A percentile compares a stretch with the other conserved stretches of the same genome.
phyloP scores from a whole-genome alignment of 2,329 filamentous ascomycete species.

The Aureobasidium sp. region DNA sequence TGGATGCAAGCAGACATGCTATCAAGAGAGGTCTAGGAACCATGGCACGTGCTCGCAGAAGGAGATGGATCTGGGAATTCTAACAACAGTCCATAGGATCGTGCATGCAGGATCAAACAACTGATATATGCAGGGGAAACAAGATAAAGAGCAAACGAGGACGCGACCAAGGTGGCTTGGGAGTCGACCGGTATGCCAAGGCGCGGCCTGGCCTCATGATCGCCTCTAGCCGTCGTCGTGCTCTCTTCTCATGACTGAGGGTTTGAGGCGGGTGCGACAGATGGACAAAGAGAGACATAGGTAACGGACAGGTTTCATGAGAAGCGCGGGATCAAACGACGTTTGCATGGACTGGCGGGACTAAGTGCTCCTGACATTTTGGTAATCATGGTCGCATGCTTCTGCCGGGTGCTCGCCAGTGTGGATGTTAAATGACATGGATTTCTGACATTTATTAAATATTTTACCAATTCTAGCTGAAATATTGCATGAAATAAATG shows the following conservation, averaged over 20 bases:
- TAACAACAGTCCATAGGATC: neutral
- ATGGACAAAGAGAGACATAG: neutral
- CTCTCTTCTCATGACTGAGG: neutral
- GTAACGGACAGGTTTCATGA: neutral
- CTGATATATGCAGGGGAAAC: neutral
- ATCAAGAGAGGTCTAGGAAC: neutral
- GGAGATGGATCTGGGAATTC: neutral
- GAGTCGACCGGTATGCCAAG: constrained; percentile 5
- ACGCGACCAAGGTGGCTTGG: neutral
- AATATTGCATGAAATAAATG: too few relatives aligned
- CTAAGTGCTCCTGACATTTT: neutral
- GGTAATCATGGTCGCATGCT: neutral
- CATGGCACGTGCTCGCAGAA: constrained; percentile 8
- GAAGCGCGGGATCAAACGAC: too few relatives aligned
- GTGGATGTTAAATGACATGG: too few relatives aligned
- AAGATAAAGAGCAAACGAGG: neutral
- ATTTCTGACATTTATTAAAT: too few relatives aligned
- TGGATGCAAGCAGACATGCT: neutral
- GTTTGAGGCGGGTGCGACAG: neutral
- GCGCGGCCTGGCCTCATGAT: constrained; percentile 11
- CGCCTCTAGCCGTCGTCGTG: constrained; percentile 4
- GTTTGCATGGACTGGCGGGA: neutral
- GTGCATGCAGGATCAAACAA: neutral
- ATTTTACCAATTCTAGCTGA: too few relatives aligned
- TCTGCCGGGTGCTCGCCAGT: too few relatives aligned